Evolutionary conservation across 2,329 filamentous ascomycete genomes (phyloP).

Genomic region (Cercospora berteroae): DNA sequence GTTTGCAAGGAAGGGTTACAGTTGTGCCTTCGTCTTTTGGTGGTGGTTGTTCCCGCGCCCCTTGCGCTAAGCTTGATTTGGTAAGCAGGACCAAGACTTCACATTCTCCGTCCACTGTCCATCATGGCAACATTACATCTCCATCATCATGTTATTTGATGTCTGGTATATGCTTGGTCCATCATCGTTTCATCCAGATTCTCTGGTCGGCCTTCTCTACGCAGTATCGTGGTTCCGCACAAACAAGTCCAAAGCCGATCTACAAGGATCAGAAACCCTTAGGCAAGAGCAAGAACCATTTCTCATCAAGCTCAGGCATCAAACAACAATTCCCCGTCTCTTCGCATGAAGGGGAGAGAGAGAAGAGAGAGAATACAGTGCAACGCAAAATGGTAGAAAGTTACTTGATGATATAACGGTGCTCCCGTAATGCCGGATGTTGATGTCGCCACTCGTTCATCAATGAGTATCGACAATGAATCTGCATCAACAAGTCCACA

Average conservation of each 20-base stretch:
- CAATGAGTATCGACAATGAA: too few relatives aligned
- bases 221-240: neutral
- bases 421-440: too few relatives aligned
- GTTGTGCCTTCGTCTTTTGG: neutral
- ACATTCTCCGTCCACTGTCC: neutral
- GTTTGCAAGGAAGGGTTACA: neutral
- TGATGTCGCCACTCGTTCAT: too few relatives aligned
- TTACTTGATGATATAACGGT: too few relatives aligned
- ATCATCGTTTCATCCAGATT: neutral
- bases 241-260: neutral
- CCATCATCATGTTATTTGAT: neutral
- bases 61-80: neutral
- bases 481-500: too few relatives aligned
- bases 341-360: too few relatives aligned
- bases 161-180: neutral
- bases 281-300: too few relatives aligned
- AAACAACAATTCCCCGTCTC: neutral
- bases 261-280: neutral
- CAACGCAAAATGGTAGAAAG: too few relatives aligned
- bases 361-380: too few relatives aligned
- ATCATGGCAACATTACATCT: neutral
- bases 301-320: neutral
- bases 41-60: neutral
- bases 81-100: neutral
- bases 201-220: neutral